Percentiles rank a stretch among this genome's conserved stretches.
phyloP scores from a whole-genome alignment of 352 stramenopile genomes.

The Pythium apleroticum region DNA sequence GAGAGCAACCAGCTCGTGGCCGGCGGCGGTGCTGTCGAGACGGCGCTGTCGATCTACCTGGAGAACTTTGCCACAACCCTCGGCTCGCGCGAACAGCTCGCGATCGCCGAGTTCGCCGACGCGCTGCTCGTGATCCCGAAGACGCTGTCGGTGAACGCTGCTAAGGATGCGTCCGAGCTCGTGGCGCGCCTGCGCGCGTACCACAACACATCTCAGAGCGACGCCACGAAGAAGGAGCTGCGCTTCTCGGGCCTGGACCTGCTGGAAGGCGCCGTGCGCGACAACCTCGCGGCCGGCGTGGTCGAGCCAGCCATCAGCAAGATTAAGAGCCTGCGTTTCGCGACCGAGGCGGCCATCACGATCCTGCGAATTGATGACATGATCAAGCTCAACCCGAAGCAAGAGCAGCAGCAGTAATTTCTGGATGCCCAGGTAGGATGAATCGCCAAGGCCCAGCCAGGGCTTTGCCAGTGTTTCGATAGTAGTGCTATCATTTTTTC shows the following conservation, averaged over 20 bases:
- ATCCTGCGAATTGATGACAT: conserved; percentile 99
- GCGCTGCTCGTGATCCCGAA: conserved; percentile 98
- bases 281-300: conserved; percentile 97
- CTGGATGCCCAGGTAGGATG: conserved; percentile 16
- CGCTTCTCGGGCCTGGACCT: conserved; percentile 96
- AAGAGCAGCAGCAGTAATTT: conserved; percentile 74
- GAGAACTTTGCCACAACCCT: conserved; percentile 98
- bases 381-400: conserved; percentile 95
- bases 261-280: conserved; percentile 91
- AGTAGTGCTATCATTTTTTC: conserved; percentile 30
- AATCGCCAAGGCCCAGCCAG: conserved; percentile 8
- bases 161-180: conserved; percentile 98
- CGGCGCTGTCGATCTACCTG: conserved; percentile 97
- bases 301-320: conserved; percentile 99
- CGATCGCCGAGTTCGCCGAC: conserved; percentile 99
- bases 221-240: conserved; percentile 70
- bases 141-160: conserved; percentile 98
- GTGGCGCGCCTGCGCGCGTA: conserved; percentile 95
- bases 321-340: conserved; percentile 99
- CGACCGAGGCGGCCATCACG: conserved; percentile 98
- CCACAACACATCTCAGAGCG: conserved; percentile 96
- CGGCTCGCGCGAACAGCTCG: conserved; percentile 97
- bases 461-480: conserved; percentile 23
- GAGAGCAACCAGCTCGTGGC: conserved; percentile 98
- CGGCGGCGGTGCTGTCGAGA: conserved; percentile 97